A percentile compares a stretch with the other conserved stretches of the same genome.
Evolutionary conservation across 306 rosid genomes (phyloP).

Genomic region (Fragaria iinumae): DNA sequence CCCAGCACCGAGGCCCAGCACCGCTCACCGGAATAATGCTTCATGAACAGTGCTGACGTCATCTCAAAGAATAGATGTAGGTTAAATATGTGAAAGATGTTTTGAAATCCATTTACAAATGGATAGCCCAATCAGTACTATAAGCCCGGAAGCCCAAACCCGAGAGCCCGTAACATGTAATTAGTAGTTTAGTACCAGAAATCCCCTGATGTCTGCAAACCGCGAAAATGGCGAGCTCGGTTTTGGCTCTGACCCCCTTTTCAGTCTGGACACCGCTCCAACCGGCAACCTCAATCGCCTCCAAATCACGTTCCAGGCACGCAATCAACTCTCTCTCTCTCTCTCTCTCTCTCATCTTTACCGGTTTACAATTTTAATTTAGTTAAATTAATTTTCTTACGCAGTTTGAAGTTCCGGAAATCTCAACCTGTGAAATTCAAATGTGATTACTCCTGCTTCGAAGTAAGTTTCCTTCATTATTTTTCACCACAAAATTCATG

Average conservation of each 20-base stretch:
- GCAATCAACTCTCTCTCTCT: not conserved
- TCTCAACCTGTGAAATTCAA: conserved; percentile 24
- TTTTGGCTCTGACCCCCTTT: conserved; percentile 16
- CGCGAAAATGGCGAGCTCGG: conserved; percentile 35
- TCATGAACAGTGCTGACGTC: no score
- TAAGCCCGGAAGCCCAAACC: not conserved
- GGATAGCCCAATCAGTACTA: not conserved
- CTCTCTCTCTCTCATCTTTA: no score
- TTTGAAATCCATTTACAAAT: no score
- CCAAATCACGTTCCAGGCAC: conserved; percentile 22
- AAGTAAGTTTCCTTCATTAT: conserved; percentile 31
- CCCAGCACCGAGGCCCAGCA: no score
- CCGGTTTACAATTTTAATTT: no score
- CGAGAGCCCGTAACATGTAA: not conserved
- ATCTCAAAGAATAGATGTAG: no score
- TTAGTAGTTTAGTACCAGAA: not conserved
- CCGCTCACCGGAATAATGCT: no score
- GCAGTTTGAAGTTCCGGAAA: conserved; percentile 29
- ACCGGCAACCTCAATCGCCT: not conserved
- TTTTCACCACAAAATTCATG: not conserved
- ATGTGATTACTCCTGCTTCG: conserved; percentile 52
- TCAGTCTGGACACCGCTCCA: conserved; percentile 8
- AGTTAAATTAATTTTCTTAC: not conserved
- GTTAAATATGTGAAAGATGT: no score
- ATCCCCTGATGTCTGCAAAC: not conserved